Conservation (phyloP, 1,284 basidiomycete genomes). For the Cryptococcus sp. region DNA sequence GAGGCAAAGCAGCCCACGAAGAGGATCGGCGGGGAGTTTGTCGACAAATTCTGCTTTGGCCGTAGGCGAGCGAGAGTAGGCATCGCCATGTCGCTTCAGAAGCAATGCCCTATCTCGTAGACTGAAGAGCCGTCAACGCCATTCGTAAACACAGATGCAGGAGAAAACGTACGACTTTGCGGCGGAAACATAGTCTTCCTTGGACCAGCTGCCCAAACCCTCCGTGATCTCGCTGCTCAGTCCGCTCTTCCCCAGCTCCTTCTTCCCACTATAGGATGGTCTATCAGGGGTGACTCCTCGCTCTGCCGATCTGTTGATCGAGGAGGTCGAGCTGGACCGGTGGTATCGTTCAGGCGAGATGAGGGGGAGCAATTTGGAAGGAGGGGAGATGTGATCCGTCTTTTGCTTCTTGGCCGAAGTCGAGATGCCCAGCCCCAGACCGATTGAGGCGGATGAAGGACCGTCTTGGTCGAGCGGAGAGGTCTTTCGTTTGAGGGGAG, state of each 20-base stretch:
- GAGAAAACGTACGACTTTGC: slow-evolving; percentile 13
- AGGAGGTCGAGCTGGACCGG: background rate
- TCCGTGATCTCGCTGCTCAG: slow-evolving; percentile 14
- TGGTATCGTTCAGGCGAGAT: slow-evolving; percentile 7
- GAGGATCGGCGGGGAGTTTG: slow-evolving; percentile 22
- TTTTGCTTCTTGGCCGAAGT: slow-evolving; percentile 5
- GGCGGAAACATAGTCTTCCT: slow-evolving; percentile 15
- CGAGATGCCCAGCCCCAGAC: slow-evolving; percentile 23
- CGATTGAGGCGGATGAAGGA: slow-evolving; percentile 7
- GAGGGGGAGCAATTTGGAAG: background rate
- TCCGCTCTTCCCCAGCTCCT: slow-evolving; percentile 6
- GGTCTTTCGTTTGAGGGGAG: slow-evolving; percentile 4
- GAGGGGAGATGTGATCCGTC: background rate
- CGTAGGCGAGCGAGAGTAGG: slow-evolving; percentile 19
- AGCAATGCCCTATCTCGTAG: slow-evolving; percentile 25
- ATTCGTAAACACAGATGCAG: background rate
- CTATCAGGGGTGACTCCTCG: background rate
- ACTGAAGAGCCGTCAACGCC: slow-evolving; percentile 7
- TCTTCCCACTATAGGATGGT: background rate
- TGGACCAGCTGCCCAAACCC: slow-evolving; percentile 16
- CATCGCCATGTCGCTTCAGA: slow-evolving; percentile 40
- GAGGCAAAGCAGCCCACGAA: slow-evolving; percentile 46
- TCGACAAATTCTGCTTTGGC: slow-evolving; percentile 22
- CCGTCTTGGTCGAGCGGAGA: slow-evolving; percentile 13
- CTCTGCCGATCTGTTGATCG: background rate